Evolutionary conservation across 2,329 filamentous ascomycete species (phyloP), one percentile per base, ranked within the genome.

Genomic region (Epichloe bromicola): DNA sequence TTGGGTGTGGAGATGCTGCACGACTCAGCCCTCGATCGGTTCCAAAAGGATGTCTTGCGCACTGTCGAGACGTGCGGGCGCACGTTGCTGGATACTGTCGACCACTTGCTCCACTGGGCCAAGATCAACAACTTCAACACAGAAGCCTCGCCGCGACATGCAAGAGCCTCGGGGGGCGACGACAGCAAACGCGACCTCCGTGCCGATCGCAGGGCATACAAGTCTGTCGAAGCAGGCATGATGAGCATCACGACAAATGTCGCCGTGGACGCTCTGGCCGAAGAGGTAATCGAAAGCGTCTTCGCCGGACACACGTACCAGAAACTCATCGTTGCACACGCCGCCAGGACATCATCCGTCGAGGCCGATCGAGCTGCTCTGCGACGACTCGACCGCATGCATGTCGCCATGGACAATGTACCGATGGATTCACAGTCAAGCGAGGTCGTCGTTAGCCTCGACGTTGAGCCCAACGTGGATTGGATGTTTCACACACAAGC

Each of bases 401-500:
- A 82, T 45, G 72, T 33, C n/a, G 15, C 76, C 19, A 56, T 57
- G 48, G 58, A 62, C 5, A 26, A 50, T 6, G 2, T 20, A 0
- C 43, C 38, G 6, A 46, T 53, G 1, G 51, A 52, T 5, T 56
- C 62, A 1, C 60, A 58, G 5, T 26, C 38, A 8, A 38, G 17
- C 11, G 54, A 62, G 4, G 58, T 65, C 0, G 53, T 55, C 0
- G 52, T 64, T 3, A 58, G 75, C 17, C 43, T 63, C 0, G 53
- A 51, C 0, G 53, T 82, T 14, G 70, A 74, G 3, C 69, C 68
- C 48, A 56, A 68, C 59, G 11, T 83, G 79, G 76, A 62, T 65
- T 83, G 79, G 77, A 61, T 65, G 1, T 80, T 79, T 57, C 66
- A 72, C n/a, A 73, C 74, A 0, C 74, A 82, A 44, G 71, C 76